Evolutionary conservation across 2,329 filamentous ascomycete species (phyloP).

Genomic region (Amphichorda felina): DNA sequence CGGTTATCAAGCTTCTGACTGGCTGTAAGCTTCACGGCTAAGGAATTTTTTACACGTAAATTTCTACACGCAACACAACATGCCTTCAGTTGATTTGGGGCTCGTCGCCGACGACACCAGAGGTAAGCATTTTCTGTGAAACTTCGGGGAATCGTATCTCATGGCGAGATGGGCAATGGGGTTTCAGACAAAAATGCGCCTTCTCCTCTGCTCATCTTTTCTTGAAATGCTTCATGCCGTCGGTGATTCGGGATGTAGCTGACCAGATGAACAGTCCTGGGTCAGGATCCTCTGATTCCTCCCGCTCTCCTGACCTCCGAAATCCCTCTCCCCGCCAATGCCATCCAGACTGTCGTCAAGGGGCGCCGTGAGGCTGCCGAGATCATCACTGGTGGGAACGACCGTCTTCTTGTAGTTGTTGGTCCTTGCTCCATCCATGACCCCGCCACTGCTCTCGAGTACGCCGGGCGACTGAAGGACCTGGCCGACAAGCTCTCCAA

Average conservation of each 20-base stretch:
- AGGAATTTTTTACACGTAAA: no score
- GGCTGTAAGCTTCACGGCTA: no score
- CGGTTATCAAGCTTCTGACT: neutral
- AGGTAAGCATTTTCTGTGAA: no score
- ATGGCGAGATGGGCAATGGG: no score
- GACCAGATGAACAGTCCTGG: conserved; percentile 53
- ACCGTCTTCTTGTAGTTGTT: conserved; percentile 87
- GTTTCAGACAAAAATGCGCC: neutral
- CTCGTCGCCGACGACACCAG: conserved; percentile 23
- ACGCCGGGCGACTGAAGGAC: conserved; percentile 66
- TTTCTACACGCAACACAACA: no score
- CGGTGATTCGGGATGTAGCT: no score
- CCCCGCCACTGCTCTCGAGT: conserved; percentile 76
- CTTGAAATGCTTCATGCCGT: neutral
- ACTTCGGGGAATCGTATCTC: no score
- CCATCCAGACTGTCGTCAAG: conserved; percentile 57
- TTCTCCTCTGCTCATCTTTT: no score
- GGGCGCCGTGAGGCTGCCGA: conserved; percentile 57
- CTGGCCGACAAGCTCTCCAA: conserved; percentile 68
- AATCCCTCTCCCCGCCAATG: conserved; percentile 56
- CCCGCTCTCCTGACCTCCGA: conserved; percentile 80
- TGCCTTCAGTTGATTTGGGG: no score
- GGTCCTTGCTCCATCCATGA: conserved; percentile 98
- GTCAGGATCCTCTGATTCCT: conserved; percentile 87
- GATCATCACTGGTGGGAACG: conserved; percentile 67